Evolutionary conservation across 768 basidiomycete genomes (phyloP), one percentile per base, ranked within the genome.

Genomic region (Tricholoma furcatifolium): DNA sequence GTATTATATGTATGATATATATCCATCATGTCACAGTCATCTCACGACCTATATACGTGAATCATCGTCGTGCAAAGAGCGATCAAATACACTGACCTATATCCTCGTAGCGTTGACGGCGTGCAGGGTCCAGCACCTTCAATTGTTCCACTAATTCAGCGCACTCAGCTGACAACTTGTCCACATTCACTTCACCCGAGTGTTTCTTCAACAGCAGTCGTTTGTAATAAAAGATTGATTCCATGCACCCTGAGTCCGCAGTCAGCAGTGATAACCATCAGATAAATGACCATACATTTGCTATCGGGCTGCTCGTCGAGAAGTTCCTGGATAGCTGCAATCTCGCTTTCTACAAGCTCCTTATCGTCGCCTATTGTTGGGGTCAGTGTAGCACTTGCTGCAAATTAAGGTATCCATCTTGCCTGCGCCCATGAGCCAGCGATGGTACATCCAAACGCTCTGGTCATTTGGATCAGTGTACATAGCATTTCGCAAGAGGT

Each of bases 381-480:
- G 18, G 27, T 20, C n/a, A 58, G 41, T 59, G 32, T 44, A 40
- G 35, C 27, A 27, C 14, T n/a, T 21, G 10, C 18, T 34, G 32
- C n/a, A 35, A 18, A 14, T 36, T 30, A 17, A 48, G 24, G 14
- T 18, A n/a, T 34, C 10, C 35, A 32, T 58, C 78, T 54, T 62
- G 87, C 94, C 87, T 56, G 80, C 69, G 7, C 92, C 93, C 47
- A 98, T 81, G 2, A 99, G 77, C 94, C 96, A 98, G n/a, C 94
- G 83, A 63, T 98, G 97, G 67, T 98, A 99, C 52, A 99, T 83
- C 97, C 97, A 99, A 1, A 91, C 93, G 55, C 92, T 93, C 67
- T 98, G 96, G 67, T 98, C 96, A 41, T 85, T 83, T 3, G 97
- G 97, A 63, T 98, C 95, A 0, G 95, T 97, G 70, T 94, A 99